phyloP scores from a whole-genome alignment of 768 basidiomycete genomes.

The Gautieria morchelliformis region DNA sequence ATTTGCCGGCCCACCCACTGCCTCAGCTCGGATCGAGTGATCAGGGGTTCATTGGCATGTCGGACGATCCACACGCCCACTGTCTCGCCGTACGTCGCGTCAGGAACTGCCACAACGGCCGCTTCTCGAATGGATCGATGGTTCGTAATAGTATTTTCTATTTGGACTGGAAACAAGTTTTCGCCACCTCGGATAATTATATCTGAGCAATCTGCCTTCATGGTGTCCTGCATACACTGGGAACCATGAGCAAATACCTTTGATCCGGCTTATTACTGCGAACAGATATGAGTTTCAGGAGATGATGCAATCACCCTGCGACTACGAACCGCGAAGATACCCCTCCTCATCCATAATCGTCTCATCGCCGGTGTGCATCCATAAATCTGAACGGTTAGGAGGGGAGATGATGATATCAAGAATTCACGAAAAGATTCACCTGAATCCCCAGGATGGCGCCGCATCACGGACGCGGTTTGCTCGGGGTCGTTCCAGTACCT shows the following conservation, averaged over 20 bases:
- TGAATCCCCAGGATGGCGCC: conserved; percentile 35
- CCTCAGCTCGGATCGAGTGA: conserved; percentile 43
- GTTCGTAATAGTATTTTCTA: conserved; percentile 62
- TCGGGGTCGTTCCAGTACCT: conserved; percentile 73
- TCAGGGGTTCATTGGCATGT: conserved; percentile 9
- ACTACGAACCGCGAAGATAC: conserved; percentile 54
- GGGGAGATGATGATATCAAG: neutral
- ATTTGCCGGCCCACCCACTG: conserved; percentile 44
- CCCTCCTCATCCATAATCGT: conserved; percentile 76
- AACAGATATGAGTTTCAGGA: neutral
- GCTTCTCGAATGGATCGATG: conserved; percentile 57
- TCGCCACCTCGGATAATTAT: conserved; percentile 84
- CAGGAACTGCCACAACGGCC: conserved; percentile 64
- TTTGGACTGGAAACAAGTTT: conserved; percentile 80
- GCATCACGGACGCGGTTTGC: conserved; percentile 55
- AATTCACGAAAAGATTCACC: conserved; percentile 24
- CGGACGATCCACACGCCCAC: conserved; percentile 73
- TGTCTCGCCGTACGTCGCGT: conserved; percentile 61
- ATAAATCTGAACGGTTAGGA: conserved; percentile 25
- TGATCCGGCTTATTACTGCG: conserved; percentile 69
- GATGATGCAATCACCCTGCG: neutral
- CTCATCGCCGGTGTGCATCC: conserved; percentile 84
- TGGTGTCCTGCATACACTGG: neutral
- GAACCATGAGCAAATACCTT: conserved; percentile 31
- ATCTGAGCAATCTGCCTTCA: conserved; percentile 29